Evolutionary conservation across 768 basidiomycete species (phyloP), one percentile per base, ranked within the genome.

Genomic region (Xanthoconium purpureum): DNA sequence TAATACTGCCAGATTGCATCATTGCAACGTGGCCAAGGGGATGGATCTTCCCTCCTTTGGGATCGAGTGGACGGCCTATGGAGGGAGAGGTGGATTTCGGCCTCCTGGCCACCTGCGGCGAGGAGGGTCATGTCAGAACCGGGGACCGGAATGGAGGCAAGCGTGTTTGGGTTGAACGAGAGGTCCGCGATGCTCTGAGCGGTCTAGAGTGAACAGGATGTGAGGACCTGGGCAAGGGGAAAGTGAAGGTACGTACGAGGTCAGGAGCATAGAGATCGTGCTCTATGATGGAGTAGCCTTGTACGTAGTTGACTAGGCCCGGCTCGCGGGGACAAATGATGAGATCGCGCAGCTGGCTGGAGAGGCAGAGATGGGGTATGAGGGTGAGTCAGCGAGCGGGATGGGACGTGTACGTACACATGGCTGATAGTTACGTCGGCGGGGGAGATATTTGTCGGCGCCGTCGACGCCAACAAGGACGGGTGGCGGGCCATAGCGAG

Each of bases 301-400:
- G 80, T 3, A 87, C 75, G 61, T 87, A 89, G 69, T 83, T 84
- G 37, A 89, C 79, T 6, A 85, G 66, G 3, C 88, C 87, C 13
- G 79, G 73, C 59, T 85, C 81, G 6, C 81, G 75, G 1, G 89
- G 89, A 69, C 88, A 90, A 56, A 88, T 80, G 48, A 91, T 72
- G 47, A 93, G 81, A 73, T 93, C 89, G 36, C 90, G 80, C 30
- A 93, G 75, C 72, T 93, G 90, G 29, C 88, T 89, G 70, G 43
- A 56, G 28, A 40, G 28, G 54, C 14, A 50, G 36, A 43, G 18
- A 47, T 39, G 30, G 54, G 37, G 56, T 55, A 66, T 53, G 46
- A 36, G 58, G 56, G 42, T 49, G 42, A 35, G 54, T 62, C 46
- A 55, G 46, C 35, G 35, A 28, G 24, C 13, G 10, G 5, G 48